These are phyloP conservation scores for Candida nemodendra DNA, from an alignment of 805 yeast species.

Conservation along the genomic window DNA sequence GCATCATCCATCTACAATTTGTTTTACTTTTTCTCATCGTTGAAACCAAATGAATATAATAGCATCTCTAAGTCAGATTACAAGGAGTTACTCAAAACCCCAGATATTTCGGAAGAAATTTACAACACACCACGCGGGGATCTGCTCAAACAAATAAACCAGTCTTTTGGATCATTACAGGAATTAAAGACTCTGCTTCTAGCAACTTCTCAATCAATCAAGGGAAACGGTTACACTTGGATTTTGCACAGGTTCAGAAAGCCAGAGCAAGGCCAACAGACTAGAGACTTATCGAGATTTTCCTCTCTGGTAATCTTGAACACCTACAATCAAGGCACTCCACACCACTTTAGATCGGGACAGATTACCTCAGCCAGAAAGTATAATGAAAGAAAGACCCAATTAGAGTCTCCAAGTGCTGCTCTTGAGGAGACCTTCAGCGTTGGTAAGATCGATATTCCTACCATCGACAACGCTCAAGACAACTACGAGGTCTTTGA, in stretches of 20 bases:
- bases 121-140: constrained; percentile 23
- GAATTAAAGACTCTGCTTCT: constrained; percentile 73
- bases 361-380: constrained; percentile 44
- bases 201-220: constrained; percentile 65
- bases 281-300: constrained; percentile 24
- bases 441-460: constrained; percentile 24
- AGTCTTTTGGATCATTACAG: constrained; percentile 71
- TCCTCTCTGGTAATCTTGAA: constrained; percentile 65
- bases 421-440: constrained; percentile 10
- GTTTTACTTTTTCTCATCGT: constrained; percentile 47
- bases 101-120: constrained; percentile 31
- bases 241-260: constrained; percentile 59
- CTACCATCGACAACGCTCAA: constrained; percentile 39
- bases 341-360: constrained; percentile 59
- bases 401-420: constrained; percentile 11
- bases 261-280: constrained; percentile 20
- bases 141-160: constrained; percentile 47
- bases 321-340: constrained; percentile 89
- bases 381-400: constrained; percentile 25
- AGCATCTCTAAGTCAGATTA: constrained; percentile 23
- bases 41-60: constrained; percentile 29
- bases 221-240: constrained; percentile 93
- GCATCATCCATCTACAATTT: constrained; percentile 49
- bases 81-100: constrained; percentile 38
- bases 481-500: constrained; percentile 42